Percentiles rank a stretch among this genome's conserved stretches.
Evolutionary conservation across 345 rosid genomes (phyloP).

Genomic region (Bruguiera sexangula): DNA sequence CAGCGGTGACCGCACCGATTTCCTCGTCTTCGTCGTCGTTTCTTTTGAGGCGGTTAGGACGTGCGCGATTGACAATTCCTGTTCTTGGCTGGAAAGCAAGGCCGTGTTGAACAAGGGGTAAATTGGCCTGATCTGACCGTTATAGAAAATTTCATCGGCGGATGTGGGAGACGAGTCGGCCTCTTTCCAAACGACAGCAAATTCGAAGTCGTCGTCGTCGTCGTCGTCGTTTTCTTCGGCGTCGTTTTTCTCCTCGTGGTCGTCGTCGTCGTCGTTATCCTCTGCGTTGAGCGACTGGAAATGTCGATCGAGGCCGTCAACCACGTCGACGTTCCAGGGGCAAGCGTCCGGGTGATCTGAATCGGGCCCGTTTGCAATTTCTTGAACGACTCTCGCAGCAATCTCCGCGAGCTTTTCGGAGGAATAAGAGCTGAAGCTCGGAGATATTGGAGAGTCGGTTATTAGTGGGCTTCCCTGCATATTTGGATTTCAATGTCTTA

Average conservation of each 20-base stretch:
- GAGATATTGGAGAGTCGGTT: conserved; percentile 25
- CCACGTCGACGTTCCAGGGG: background rate
- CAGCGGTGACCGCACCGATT: conserved; percentile 40
- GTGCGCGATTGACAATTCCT: background rate
- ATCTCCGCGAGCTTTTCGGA: conserved; percentile 31
- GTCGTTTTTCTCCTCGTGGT: background rate
- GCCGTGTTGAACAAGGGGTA: conserved; percentile 37
- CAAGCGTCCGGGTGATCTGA: background rate
- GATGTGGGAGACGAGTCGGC: conserved; percentile 22
- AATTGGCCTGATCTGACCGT: conserved; percentile 51
- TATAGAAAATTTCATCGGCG: conserved; percentile 39
- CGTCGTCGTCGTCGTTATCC: background rate
- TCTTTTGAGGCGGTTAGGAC: background rate
- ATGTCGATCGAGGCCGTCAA: background rate
- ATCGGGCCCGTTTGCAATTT: conserved; percentile 14
- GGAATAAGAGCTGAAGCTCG: conserved; percentile 36
- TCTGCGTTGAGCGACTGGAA: background rate
- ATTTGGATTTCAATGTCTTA: too few relatives aligned
- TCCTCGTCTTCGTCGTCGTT: background rate
- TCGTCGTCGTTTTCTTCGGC: background rate
- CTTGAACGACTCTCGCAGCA: conserved; percentile 35
- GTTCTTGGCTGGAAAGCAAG: conserved; percentile 2
- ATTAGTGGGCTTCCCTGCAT: background rate
- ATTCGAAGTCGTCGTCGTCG: conserved; percentile 35
- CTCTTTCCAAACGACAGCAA: conserved; percentile 24